Evolutionary conservation across 495 filamentous ascomycete species (phyloP), one percentile per base, ranked within the genome.

Genomic region (Cercophora samala): DNA sequence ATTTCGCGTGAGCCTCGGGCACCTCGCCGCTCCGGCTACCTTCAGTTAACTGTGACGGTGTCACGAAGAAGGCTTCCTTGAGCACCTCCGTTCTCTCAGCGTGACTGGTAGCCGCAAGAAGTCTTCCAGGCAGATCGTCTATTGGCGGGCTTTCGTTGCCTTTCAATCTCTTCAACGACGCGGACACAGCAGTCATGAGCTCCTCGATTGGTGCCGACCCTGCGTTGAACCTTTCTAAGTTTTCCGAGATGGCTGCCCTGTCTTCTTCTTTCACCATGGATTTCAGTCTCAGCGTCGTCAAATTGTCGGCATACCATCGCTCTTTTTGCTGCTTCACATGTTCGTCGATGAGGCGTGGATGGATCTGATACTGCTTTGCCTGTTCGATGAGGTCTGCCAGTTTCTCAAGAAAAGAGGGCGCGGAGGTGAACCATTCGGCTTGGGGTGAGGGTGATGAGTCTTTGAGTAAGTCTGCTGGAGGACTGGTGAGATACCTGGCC

Each of bases 341-440:
- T 54, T 74, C 73, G 65, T 83, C 80, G 24, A 83, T 72, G 18
- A 68, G 68, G 37, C 72, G 67, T 17, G 81, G 72, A 37, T 76
- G 72, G 58, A 77, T 66, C 63, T 78, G 71, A 64, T 75, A 69
- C 32, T 74, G 72, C 64, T 75, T 72, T 55, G 78, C 80, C 21
- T 75, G 75, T 19, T 74, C 69, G 60, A 82, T 73, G 60, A 82
- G 68, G 11, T 68, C 64, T 64, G 79, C 77, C 15, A 83, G 72
- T 54, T 79, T 79, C 15, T 72, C 68, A 56, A 82, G 73, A 65
- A 82, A 82, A 2, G 70, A 66, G 8, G 25, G 25, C 6, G 77
- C 73, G 15, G 73, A 71, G 8, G 78, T 73, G 66, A 81, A 82
- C 81, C 81, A 83, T 69, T 83, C 81, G 4, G 37, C 61, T 29